Evolutionary conservation across 345 rosid genomes (phyloP).

Genomic region (Ricinus communis): DNA sequence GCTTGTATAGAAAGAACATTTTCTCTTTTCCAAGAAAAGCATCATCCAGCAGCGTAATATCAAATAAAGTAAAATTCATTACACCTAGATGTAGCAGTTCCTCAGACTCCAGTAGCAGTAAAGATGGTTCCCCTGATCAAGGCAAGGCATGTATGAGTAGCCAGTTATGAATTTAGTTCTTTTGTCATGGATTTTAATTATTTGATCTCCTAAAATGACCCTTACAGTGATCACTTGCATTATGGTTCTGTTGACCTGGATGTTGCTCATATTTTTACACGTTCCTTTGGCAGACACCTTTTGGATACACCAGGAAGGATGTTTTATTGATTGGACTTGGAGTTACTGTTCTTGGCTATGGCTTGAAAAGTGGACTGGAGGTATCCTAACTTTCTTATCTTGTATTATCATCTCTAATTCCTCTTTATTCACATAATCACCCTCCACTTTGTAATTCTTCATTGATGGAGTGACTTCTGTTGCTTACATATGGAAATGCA

Average conservation of each 20-base stretch:
- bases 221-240: neutral
- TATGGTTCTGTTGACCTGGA: neutral
- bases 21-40: constrained; percentile 19
- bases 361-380: constrained; percentile 91
- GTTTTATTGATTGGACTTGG: constrained; percentile 87
- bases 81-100: constrained; percentile 42
- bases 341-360: constrained; percentile 66
- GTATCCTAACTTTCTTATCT: constrained; percentile 35
- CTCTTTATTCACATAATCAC: neutral
- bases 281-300: constrained; percentile 53
- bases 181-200: neutral
- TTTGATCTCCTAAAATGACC: neutral
- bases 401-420: neutral
- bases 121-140: constrained; percentile 39
- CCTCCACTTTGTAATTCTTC: too few relatives aligned
- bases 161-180: neutral
- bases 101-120: constrained; percentile 38
- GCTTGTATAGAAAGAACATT: constrained; percentile 14
- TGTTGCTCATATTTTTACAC: constrained; percentile 6
- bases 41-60: constrained; percentile 18
- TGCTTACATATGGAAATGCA: neutral
- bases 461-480: neutral
- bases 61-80: constrained; percentile 28
- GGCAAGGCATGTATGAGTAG: constrained; percentile 42
- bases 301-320: constrained; percentile 90